Conservation (phyloP, 108 stramenopile species). For the Mediolabrus comicus region DNA sequence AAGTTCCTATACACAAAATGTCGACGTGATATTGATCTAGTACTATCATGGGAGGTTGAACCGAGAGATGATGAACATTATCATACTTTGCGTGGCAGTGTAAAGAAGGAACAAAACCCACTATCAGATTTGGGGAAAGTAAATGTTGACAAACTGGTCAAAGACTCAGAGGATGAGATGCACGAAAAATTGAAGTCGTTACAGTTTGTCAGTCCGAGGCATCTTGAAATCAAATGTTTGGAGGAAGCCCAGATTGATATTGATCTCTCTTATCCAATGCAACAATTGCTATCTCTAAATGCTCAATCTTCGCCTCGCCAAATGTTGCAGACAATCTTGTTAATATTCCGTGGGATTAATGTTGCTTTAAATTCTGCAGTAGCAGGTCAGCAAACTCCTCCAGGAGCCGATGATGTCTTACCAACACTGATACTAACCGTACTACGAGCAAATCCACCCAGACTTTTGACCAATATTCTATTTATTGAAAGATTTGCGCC, state of each 20-base stretch:
- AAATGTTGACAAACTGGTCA: slow-evolving; percentile 9
- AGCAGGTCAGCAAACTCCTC: slow-evolving; percentile 28
- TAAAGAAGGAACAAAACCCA: not conserved
- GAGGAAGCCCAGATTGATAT: slow-evolving; percentile 16
- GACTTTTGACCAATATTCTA: slow-evolving; percentile 47
- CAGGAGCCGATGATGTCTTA: slow-evolving; percentile 81
- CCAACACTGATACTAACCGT: slow-evolving; percentile 78
- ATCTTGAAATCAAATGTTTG: slow-evolving; percentile 78
- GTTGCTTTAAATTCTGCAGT: slow-evolving; percentile 54
- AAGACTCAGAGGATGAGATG: slow-evolving; percentile 28
- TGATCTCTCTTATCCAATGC: slow-evolving; percentile 52
- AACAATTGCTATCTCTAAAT: slow-evolving; percentile 52
- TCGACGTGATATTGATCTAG: slow-evolving; percentile 25
- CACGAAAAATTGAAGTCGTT: slow-evolving; percentile 35
- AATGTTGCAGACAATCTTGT: slow-evolving; percentile 65
- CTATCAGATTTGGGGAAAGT: not conserved
- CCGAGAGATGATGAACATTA: slow-evolving; percentile 4
- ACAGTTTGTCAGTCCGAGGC: slow-evolving; percentile 71
- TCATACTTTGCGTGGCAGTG: not conserved
- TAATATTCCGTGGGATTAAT: slow-evolving; percentile 64
- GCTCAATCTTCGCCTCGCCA: slow-evolving; percentile 68
- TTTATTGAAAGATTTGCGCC: slow-evolving; percentile 71
- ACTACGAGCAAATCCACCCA: slow-evolving; percentile 52
- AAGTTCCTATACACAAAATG: slow-evolving; percentile 44
- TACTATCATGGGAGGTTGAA: slow-evolving; percentile 20